Conservation (phyloP, 441 rosid species). For the Croton setiger region DNA sequence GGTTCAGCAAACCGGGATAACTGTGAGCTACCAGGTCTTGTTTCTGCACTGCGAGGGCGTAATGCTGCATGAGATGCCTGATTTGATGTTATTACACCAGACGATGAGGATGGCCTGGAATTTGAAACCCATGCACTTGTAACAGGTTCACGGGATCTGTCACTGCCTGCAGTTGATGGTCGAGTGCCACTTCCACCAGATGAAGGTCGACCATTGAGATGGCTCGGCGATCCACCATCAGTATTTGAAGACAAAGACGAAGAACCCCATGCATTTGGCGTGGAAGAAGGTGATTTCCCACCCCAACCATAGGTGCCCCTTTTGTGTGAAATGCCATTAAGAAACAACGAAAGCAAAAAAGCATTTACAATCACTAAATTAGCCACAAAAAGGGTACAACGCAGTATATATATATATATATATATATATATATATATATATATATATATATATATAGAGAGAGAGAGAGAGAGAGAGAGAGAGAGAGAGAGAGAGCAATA, state of each 20-base stretch:
- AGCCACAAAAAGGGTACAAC: constrained; percentile 2
- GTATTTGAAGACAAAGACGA: constrained; percentile 61
- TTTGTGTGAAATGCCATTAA: constrained; percentile 21
- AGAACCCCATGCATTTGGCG: constrained; percentile 89
- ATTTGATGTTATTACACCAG: constrained; percentile 73
- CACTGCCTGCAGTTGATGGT: constrained; percentile 94
- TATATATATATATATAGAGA: too few species aligned
- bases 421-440: too few species aligned
- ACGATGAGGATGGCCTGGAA: constrained; percentile 97
- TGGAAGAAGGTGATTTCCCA: constrained; percentile 61
- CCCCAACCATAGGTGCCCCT: constrained; percentile 99
- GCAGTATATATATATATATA: neutral
- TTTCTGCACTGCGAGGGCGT: constrained; percentile 98
- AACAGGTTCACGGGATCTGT: constrained; percentile 59
- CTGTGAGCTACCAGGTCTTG: constrained; percentile 97
- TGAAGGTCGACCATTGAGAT: constrained; percentile 88
- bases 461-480: neutral
- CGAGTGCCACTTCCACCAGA: constrained; percentile 93
- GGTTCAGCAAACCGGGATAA: constrained; percentile 95
- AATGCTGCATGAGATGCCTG: constrained; percentile 61
- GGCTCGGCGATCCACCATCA: constrained; percentile 83
- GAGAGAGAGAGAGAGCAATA: constrained; percentile 8
- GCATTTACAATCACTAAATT: constrained; percentile 3
- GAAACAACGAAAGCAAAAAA: constrained; percentile 11
- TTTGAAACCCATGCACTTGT: constrained; percentile 65